Evolutionary conservation across 164 flowering plant genomes (phyloP), one percentile per base, ranked within the genome.

Genomic region (Piper longum): DNA sequence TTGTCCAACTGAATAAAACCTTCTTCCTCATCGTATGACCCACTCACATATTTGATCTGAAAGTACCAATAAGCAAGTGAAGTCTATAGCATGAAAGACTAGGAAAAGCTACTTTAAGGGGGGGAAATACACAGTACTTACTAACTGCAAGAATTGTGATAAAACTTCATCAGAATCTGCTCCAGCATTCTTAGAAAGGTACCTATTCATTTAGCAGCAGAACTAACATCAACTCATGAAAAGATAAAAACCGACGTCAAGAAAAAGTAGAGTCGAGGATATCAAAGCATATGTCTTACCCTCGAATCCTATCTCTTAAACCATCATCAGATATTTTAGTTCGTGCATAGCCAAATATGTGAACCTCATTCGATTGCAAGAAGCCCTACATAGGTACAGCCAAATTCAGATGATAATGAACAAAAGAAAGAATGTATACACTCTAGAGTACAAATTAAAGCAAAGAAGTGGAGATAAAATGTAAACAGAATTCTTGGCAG

Each of bases 291-390:
- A 17, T 42, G 65, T 63, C 87, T 79, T 74, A 92, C 98, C 89
- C 90, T 41, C 85, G 87, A 51, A 92, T 76, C 17, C 95, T 88
- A 55, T 75, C 68, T 77, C 88, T 79, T 56, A 92, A 74, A 48
- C 83, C 91, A 42, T 83, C 88, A 78, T 86, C 93, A 17, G 91
- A 73, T 62, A 92, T 82, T 73, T 82, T 85, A 57, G 89, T 82
- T 74, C 98, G 81, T 42, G 98, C 98, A 81, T 92, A 92, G 36
- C 98, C 98, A 79, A 92, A 89, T 51, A 92, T 92, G 77, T 83
- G 88, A 67, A 92, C 96, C 71, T 92, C 96, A 67, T 70, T 59
- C 48, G 89, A 51, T 65, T 66, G 85, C 40, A 92, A 70, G 72
- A 89, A 92, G 42, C 96, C 91, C 98, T 92, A 81, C 4, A 66